phyloP scores from a whole-genome alignment of 495 filamentous ascomycete genomes.

The Aspergillus kassunensis region DNA sequence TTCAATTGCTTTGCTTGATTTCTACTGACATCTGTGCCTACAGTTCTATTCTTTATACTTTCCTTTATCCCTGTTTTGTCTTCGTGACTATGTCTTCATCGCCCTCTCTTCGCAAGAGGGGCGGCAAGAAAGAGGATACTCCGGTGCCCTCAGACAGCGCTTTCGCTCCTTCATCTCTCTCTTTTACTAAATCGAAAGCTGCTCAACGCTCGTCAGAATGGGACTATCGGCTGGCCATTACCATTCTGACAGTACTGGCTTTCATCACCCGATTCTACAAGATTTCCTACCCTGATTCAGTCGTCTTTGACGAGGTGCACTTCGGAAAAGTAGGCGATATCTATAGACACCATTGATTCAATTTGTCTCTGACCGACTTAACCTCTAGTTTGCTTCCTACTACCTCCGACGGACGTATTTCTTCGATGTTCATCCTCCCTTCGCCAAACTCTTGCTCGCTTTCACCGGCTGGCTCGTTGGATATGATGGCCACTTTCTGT shows the following conservation, averaged over 20 bases:
- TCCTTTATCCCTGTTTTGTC: conserved; percentile 28
- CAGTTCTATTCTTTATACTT: conserved; percentile 17
- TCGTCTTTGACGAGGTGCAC: conserved; percentile 99
- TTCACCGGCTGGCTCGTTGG: conserved; percentile 94
- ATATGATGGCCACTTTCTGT: conserved; percentile 95
- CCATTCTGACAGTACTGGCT: conserved; percentile 73
- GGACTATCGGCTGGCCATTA: conserved; percentile 80
- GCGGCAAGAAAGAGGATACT: conserved; percentile 41
- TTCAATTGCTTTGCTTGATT: not conserved
- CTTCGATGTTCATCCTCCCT: conserved; percentile 99
- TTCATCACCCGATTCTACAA: conserved; percentile 93
- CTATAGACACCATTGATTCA: conserved; percentile 1
- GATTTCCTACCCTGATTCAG: conserved; percentile 89
- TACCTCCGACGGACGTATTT: conserved; percentile 98
- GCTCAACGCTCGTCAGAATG: conserved; percentile 55
- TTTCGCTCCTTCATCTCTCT: conserved; percentile 19
- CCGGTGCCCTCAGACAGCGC: conserved; percentile 28
- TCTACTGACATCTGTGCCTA: conserved; percentile 2
- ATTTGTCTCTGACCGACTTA: conserved; percentile 15
- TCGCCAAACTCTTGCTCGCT: conserved; percentile 69
- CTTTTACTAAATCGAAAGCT: conserved; percentile 7
- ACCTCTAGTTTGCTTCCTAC: conserved; percentile 83
- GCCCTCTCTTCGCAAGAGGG: conserved; percentile 50
- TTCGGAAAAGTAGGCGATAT: conserved; percentile 83
- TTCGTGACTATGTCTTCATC: conserved; percentile 36